Evolutionary conservation across 148 eudicot species (phyloP).

Genomic region (Silene uniflora): DNA sequence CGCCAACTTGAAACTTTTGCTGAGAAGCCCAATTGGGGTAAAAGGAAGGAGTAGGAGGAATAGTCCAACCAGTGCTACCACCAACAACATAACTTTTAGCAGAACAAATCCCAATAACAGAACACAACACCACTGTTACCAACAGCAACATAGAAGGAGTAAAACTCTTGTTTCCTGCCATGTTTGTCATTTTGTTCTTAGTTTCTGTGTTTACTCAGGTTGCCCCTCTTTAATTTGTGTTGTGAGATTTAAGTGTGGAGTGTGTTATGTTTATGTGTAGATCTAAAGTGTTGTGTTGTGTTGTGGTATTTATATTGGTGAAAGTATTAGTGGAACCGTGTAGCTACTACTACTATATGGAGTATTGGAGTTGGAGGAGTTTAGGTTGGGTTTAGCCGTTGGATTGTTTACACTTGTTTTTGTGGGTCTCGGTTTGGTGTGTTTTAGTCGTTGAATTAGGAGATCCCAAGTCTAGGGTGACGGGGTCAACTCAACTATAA

Average conservation of each 20-base stretch:
- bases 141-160: not conserved
- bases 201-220: conserved; percentile 1
- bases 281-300: not conserved
- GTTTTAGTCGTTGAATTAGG: conserved; percentile 9
- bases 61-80: conserved; percentile 34
- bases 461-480: not conserved
- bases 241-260: no score
- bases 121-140: conserved; percentile 1
- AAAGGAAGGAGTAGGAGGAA: conserved; percentile 21
- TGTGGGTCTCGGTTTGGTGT: not conserved
- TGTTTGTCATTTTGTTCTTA: not conserved
- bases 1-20: conserved; percentile 49
- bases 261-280: not conserved
- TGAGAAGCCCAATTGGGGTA: conserved; percentile 59
- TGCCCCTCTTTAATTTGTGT: no score
- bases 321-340: conserved; percentile 9
- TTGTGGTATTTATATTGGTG: no score
- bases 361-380: not conserved
- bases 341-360: not conserved
- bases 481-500: not conserved
- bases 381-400: conserved; percentile 17
- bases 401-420: conserved; percentile 19
- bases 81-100: conserved; percentile 30
- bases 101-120: conserved; percentile 15
- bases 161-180: conserved; percentile 24